Evolutionary conservation across 139 green algal species (phyloP).

Genomic region (Micromonas pusilla): DNA sequence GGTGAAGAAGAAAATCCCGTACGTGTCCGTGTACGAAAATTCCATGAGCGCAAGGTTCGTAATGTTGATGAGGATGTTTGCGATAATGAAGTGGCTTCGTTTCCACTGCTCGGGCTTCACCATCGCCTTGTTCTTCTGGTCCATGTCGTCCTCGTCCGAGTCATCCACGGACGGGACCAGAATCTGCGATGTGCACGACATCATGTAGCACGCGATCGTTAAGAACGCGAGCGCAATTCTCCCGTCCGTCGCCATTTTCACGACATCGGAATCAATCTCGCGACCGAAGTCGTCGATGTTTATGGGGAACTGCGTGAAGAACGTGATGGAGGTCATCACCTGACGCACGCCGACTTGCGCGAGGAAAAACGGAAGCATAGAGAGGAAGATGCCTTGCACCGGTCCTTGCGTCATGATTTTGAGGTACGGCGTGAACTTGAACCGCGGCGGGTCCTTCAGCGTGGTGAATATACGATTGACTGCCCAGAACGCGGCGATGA

Average conservation of each 20-base stretch:
- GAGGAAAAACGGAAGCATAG: slow-evolving; percentile 20
- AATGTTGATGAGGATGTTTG: neutral
- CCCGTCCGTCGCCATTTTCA: slow-evolving; percentile 6
- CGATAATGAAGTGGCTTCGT: slow-evolving; percentile 24
- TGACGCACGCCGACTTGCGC: neutral
- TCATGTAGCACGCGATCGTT: slow-evolving; percentile 5
- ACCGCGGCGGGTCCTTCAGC: slow-evolving; percentile 21
- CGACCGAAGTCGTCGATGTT: slow-evolving; percentile 15
- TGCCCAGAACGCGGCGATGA: slow-evolving; percentile 14
- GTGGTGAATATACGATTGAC: slow-evolving; percentile 24
- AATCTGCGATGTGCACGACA: slow-evolving; percentile 8
- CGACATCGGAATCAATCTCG: neutral
- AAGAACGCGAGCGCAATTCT: slow-evolving; percentile 16
- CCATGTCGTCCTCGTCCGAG: neutral
- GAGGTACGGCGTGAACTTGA: slow-evolving; percentile 25
- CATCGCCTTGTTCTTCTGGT: slow-evolving; percentile 14
- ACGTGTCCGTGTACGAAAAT: slow-evolving; percentile 30
- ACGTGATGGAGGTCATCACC: neutral
- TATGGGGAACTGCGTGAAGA: slow-evolving; percentile 1
- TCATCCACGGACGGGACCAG: neutral
- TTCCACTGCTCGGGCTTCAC: slow-evolving; percentile 25
- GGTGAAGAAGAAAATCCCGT: slow-evolving; percentile 26
- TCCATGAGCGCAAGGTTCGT: slow-evolving; percentile 29
- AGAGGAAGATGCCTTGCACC: neutral
- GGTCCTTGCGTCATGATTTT: neutral